Conservation (phyloP, 148 eudicot species). For the Selenicereus undatus region DNA sequence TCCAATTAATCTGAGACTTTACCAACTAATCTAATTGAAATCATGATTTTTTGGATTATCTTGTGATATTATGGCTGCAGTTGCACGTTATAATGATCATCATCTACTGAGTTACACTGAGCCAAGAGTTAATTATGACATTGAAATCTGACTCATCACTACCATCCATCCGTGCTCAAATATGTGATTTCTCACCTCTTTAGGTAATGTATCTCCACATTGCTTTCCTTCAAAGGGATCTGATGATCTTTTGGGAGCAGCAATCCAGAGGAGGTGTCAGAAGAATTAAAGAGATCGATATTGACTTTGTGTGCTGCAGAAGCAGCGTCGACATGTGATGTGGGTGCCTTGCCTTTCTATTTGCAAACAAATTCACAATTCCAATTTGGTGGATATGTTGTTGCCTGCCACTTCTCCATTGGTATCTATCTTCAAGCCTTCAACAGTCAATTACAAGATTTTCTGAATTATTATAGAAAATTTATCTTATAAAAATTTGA, state of each 20-base stretch:
- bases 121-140: background rate
- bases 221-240: slow-evolving; percentile 1
- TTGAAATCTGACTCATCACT: background rate
- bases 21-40: no score
- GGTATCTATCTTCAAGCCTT: no score
- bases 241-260: background rate
- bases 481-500: no score
- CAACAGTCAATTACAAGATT: no score
- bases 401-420: no score
- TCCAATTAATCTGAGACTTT: background rate
- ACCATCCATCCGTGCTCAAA: slow-evolving; percentile 1
- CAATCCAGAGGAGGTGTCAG: background rate
- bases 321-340: background rate
- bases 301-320: slow-evolving; percentile 2
- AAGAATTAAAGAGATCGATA: background rate
- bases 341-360: background rate
- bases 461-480: no score
- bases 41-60: background rate
- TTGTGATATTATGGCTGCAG: background rate
- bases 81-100: slow-evolving; percentile 9
- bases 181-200: background rate
- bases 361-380: background rate
- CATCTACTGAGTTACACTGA: background rate
- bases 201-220: background rate
- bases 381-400: background rate